Evolutionary conservation across 371 early-diverging fungal species (phyloP).

Genomic region (Mucor mucedo): DNA sequence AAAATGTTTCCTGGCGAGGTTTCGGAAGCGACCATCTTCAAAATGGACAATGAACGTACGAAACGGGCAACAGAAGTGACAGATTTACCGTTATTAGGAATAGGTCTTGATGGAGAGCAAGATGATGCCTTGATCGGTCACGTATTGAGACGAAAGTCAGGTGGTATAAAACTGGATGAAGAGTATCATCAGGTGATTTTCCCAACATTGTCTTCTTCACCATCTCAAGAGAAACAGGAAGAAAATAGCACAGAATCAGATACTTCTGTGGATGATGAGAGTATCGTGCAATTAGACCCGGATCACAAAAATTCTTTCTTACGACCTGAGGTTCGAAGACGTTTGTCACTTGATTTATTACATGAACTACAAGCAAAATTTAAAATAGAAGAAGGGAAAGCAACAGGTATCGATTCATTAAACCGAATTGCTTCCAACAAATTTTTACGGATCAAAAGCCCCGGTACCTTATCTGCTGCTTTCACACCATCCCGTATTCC

Average conservation of each 20-base stretch:
- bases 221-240: neutral
- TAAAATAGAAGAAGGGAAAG: constrained; percentile 7
- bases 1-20: constrained; percentile 69
- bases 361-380: constrained; percentile 41
- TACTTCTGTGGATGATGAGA: neutral
- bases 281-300: neutral
- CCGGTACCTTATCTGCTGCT: constrained; percentile 31
- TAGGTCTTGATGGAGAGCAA: constrained; percentile 37
- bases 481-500: constrained; percentile 36
- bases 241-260: neutral
- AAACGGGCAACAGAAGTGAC: constrained; percentile 45
- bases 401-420: constrained; percentile 1
- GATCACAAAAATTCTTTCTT: constrained; percentile 29
- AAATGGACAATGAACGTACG: constrained; percentile 42
- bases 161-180: neutral
- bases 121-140: constrained; percentile 20
- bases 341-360: constrained; percentile 43
- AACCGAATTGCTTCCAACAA: constrained; percentile 18
- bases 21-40: constrained; percentile 22
- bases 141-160: neutral
- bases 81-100: constrained; percentile 49
- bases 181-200: constrained; percentile 3
- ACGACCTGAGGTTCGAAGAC: constrained; percentile 37
- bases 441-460: constrained; percentile 25
- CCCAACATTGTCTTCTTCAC: constrained; percentile 8